A percentile compares a stretch with the other conserved stretches of the same genome.
phyloP scores from a whole-genome alignment of 2,329 filamentous ascomycete genomes.

The Teratosphaeria pseudoeucalypti region DNA sequence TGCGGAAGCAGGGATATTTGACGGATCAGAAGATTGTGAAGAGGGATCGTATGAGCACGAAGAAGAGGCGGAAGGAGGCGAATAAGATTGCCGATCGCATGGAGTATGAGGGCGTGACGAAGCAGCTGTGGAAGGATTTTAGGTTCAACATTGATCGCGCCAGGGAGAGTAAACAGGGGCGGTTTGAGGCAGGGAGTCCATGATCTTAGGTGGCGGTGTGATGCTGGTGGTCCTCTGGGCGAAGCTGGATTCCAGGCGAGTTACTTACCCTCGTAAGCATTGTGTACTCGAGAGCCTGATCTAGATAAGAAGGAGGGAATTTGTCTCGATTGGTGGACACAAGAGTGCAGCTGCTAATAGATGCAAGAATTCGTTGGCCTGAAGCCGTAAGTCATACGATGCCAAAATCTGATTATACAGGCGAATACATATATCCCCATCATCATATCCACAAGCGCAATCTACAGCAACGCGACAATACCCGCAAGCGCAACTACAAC shows the following conservation, averaged over 20 bases:
- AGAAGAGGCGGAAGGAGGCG: conserved; percentile 49
- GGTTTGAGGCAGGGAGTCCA: conserved; percentile 6
- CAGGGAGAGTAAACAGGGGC: conserved; percentile 37
- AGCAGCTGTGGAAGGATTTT: conserved; percentile 55
- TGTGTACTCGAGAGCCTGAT: no score
- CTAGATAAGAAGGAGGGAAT: no score
- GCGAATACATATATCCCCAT: not conserved
- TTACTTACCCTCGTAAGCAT: no score
- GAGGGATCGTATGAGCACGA: conserved; percentile 51
- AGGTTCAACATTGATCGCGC: conserved; percentile 51
- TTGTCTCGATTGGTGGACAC: no score
- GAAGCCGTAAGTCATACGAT: no score
- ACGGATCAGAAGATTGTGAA: conserved; percentile 47
- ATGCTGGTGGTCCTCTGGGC: no score
- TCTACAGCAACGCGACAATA: not conserved
- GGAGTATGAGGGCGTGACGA: conserved; percentile 49
- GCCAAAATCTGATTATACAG: not conserved
- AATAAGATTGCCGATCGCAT: conserved; percentile 56
- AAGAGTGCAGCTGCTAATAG: no score
- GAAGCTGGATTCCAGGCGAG: no score
- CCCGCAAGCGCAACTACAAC: not conserved
- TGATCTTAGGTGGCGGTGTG: not conserved
- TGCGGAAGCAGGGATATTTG: conserved; percentile 50
- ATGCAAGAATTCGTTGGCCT: no score
- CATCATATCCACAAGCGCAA: not conserved